These are phyloP conservation scores for Phytophthora pluvialis DNA, from an alignment of 352 stramenopile species.

Conservation along the genomic window DNA sequence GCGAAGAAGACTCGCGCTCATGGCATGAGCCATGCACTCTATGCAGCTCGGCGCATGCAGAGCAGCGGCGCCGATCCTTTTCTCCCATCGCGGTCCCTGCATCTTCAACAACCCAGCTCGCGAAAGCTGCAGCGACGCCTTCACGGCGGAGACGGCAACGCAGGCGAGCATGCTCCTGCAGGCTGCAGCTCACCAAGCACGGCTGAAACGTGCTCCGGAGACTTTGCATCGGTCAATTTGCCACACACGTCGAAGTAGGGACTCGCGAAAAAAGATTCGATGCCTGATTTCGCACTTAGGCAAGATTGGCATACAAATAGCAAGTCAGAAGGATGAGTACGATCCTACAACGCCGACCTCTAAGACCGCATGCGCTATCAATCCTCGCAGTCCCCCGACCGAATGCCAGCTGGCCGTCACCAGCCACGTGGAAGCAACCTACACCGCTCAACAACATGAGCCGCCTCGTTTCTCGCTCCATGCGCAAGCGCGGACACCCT, in stretches of 20 bases:
- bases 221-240: neutral
- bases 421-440: constrained; percentile 29
- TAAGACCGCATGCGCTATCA: neutral
- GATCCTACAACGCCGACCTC: constrained; percentile 1
- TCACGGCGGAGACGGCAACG: neutral
- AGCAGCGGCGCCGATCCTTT: constrained; percentile 30
- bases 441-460: constrained; percentile 9
- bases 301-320: constrained; percentile 3
- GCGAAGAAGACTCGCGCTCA: constrained; percentile 14
- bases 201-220: no score
- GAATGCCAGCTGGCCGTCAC: no score
- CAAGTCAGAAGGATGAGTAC: constrained; percentile 17
- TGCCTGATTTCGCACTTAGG: constrained; percentile 35
- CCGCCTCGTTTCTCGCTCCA: constrained; percentile 25
- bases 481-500: constrained; percentile 11
- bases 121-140: neutral
- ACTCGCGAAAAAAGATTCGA: constrained; percentile 19
- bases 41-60: constrained; percentile 30
- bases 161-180: neutral
- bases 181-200: neutral
- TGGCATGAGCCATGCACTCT: constrained; percentile 14
- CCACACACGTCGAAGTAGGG: neutral
- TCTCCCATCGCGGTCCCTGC: constrained; percentile 15
- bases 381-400: no score
- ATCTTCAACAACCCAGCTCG: constrained; percentile 22